A percentile compares a stretch with the other conserved stretches of the same genome.
Conservation (phyloP, 2,329 filamentous ascomycete species). For the Pseudogymnoascus sp. region DNA sequence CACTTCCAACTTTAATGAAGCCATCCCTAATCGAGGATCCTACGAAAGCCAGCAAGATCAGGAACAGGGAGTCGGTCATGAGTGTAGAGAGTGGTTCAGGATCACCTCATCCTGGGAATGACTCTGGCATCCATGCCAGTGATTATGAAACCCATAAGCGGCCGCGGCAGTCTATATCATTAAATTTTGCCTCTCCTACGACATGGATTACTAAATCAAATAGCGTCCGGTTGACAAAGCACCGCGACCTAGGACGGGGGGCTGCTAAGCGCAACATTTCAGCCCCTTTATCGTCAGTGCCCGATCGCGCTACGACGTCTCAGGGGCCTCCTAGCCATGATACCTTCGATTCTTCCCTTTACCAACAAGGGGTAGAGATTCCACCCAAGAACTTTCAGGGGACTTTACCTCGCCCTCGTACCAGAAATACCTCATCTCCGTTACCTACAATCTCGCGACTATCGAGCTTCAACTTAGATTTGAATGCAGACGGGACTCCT, state of each 20-base stretch:
- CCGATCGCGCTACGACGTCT: constrained; percentile 19
- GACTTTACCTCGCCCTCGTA: constrained; percentile 17
- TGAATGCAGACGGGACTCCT: constrained; percentile 38
- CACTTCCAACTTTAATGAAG: constrained; percentile 24
- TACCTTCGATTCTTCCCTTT: constrained; percentile 21
- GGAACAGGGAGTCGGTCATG: neutral
- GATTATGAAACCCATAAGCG: constrained; percentile 35
- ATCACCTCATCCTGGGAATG: constrained; percentile 11
- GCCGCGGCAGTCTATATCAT: constrained; percentile 46
- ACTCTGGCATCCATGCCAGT: constrained; percentile 13
- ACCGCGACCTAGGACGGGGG: constrained; percentile 34
- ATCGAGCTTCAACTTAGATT: constrained; percentile 47
- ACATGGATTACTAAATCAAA: constrained; percentile 49
- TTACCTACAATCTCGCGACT: constrained; percentile 45
- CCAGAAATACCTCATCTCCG: constrained; percentile 44
- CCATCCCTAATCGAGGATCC: constrained; percentile 20
- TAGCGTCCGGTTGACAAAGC: constrained; percentile 48
- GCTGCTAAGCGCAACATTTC: constrained; percentile 45
- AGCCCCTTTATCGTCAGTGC: constrained; percentile 35
- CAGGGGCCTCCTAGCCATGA: constrained; percentile 17
- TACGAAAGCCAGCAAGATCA: neutral
- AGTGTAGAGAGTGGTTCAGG: neutral
- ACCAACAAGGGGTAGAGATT: constrained; percentile 16
- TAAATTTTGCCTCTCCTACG: constrained; percentile 49
- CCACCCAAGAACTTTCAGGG: constrained; percentile 20